Conservation (phyloP, 805 yeast genomes). For the Wickerhamomyces queroliae region DNA sequence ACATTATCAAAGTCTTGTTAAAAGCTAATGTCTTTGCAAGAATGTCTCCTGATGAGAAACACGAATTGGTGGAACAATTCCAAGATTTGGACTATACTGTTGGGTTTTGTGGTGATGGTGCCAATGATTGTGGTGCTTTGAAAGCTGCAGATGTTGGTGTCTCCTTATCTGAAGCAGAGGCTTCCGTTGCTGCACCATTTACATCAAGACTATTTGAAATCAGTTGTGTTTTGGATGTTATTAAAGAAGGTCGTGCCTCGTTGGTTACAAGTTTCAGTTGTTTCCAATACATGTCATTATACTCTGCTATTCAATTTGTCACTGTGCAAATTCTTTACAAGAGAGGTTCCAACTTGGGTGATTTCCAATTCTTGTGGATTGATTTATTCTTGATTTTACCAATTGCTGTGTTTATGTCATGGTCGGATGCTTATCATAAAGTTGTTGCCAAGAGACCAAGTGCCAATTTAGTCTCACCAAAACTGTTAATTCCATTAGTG, state of each 20-base stretch:
- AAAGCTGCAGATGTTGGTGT: conserved; percentile 98
- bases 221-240: conserved; percentile 86
- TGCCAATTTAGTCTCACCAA: conserved; percentile 87
- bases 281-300: conserved; percentile 95
- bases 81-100: conserved; percentile 86
- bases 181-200: conserved; percentile 98
- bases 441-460: conserved; percentile 79
- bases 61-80: conserved; percentile 84
- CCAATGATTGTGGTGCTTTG: conserved; percentile 97
- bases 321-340: conserved; percentile 81
- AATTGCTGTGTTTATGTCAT: conserved; percentile 94
- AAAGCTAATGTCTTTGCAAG: conserved; percentile 82
- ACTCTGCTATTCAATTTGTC: conserved; percentile 93
- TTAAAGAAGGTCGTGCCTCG: conserved; percentile 92
- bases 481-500: conserved; percentile 77
- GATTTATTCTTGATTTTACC: conserved; percentile 90
- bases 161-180: conserved; percentile 95
- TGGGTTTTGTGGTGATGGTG: conserved; percentile 99
- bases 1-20: conserved; percentile 56
- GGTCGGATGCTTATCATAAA: conserved; percentile 73
- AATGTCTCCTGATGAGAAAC: conserved; percentile 99
- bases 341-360: conserved; percentile 90
- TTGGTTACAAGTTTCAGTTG: conserved; percentile 94
- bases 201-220: conserved; percentile 88
- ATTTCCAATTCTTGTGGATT: conserved; percentile 92